Conservation (phyloP, 257 asterid species). For the Pogostemon cablin region DNA sequence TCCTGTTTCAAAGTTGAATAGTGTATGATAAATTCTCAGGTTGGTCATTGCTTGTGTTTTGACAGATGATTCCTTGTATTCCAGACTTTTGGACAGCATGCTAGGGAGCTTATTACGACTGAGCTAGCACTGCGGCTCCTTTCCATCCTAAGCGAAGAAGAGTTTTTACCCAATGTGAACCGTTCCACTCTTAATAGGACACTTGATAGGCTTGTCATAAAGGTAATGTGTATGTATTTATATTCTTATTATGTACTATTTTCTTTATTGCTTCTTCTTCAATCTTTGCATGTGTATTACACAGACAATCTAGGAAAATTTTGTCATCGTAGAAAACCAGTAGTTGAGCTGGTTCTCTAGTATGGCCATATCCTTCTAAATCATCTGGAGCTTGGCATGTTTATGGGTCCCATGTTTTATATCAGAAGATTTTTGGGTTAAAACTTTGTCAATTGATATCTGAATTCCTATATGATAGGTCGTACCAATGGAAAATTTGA, state of each 20-base stretch:
- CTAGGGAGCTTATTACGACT: conserved; percentile 95
- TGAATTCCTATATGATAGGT: conserved; percentile 52
- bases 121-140: conserved; percentile 91
- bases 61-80: conserved; percentile 99
- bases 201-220: conserved; percentile 79
- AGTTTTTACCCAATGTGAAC: conserved; percentile 75
- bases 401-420: background rate
- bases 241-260: too few species aligned
- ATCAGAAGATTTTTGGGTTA: background rate
- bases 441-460: conserved; percentile 27
- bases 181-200: conserved; percentile 61
- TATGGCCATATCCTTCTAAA: conserved; percentile 14
- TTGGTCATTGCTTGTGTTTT: conserved; percentile 87
- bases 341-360: background rate
- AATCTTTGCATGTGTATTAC: conserved; percentile 13
- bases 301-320: conserved; percentile 19
- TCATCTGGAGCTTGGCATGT: conserved; percentile 3
- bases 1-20: conserved; percentile 39
- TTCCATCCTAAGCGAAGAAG: conserved; percentile 94
- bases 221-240: conserved; percentile 46
- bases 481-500: conserved; percentile 86
- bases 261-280: conserved; percentile 16
- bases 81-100: conserved; percentile 99
- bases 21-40: conserved; percentile 73
- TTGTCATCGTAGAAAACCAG: background rate